These are phyloP conservation scores for Debaryomyces sp. DNA, from an alignment of 1,139 yeast species.

Conservation along the genomic window DNA sequence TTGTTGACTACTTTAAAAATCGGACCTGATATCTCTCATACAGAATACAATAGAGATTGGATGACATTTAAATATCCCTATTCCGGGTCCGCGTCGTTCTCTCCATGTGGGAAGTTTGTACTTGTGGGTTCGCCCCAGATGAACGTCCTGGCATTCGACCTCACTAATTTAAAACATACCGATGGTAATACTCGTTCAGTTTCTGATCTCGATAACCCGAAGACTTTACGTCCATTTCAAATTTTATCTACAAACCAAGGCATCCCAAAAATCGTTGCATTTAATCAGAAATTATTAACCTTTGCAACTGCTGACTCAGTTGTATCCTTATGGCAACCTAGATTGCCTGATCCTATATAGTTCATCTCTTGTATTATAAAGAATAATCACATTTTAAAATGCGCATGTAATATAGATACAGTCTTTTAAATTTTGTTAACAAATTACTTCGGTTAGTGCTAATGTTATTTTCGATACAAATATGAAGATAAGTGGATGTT, in stretches of 20 bases:
- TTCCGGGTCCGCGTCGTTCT: slow-evolving; percentile 65
- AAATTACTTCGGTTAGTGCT: neutral
- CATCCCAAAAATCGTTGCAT: slow-evolving; percentile 64
- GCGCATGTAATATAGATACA: neutral
- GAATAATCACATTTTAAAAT: neutral
- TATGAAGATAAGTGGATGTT: neutral
- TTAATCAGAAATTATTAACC: slow-evolving; percentile 77
- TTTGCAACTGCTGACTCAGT: slow-evolving; percentile 80
- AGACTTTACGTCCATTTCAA: slow-evolving; percentile 26
- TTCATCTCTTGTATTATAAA: neutral
- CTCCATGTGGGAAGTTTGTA: slow-evolving; percentile 82
- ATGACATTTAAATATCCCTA: slow-evolving; percentile 48
- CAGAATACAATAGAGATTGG: slow-evolving; percentile 24
- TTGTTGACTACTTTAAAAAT: slow-evolving; percentile 52
- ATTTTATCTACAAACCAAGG: slow-evolving; percentile 31
- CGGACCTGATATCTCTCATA: slow-evolving; percentile 18
- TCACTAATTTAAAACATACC: slow-evolving; percentile 37
- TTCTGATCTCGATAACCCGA: slow-evolving; percentile 22
- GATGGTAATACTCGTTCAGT: slow-evolving; percentile 24
- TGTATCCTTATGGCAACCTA: slow-evolving; percentile 46
- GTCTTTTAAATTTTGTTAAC: neutral
- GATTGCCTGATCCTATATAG: slow-evolving; percentile 1
- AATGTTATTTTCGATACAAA: neutral
- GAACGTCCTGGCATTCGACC: slow-evolving; percentile 65
- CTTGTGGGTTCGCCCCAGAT: slow-evolving; percentile 65